Base-by-base conservation (phyloP, 192 early-diverging fungal genomes). In the Paraglomus occultum region DNA sequence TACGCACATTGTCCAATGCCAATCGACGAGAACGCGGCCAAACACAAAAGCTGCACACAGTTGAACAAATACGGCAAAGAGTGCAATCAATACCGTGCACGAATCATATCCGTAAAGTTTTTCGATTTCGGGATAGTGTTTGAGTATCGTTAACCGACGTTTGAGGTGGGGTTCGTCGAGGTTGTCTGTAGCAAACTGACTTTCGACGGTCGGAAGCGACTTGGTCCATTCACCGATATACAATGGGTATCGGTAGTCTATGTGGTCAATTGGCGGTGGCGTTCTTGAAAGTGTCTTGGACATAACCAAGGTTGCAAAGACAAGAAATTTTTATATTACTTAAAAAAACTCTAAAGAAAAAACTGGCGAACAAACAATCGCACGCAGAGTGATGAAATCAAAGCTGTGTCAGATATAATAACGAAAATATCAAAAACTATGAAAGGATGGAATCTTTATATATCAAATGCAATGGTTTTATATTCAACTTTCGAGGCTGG, bases 21-120 rank as follows among this genome's bases (percentile, higher is more conserved):
- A 84, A 53, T 85, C 80, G 23, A 83, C 81, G 73, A 84, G 79
- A 64, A 89, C 73, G 2, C 76, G 72, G 53, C 90, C 88, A 79
- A 90, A 91, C 42, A 80, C 72, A 74, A 93, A 96, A n/a, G 95
- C 95, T 45, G 91, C 72, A 49, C 76, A 82, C 57, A 95, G 67
- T 68, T 97, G 94, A 64, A 82, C 79, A 46, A 79, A 76, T 51
- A 88, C 91, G 15, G 82, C 80, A 38, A 77, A 60, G 39, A 88
- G 63, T 12, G 90, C 84, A 51, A 93, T 81, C 73, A 88, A 88
- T 66, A 90, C 82, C 5, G 95, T 95, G 65, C 82, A 79, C 44
- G 88, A 84, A 31, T 51, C 51, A 3, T 15, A 18, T 17, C 51
- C 51, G 51, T 51, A 51, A 18, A 51, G 51, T 2, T 51, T 51